These are phyloP conservation scores for Fusarium mundagurra DNA, from an alignment of 2,329 filamentous ascomycete species.

Conservation along the genomic window DNA sequence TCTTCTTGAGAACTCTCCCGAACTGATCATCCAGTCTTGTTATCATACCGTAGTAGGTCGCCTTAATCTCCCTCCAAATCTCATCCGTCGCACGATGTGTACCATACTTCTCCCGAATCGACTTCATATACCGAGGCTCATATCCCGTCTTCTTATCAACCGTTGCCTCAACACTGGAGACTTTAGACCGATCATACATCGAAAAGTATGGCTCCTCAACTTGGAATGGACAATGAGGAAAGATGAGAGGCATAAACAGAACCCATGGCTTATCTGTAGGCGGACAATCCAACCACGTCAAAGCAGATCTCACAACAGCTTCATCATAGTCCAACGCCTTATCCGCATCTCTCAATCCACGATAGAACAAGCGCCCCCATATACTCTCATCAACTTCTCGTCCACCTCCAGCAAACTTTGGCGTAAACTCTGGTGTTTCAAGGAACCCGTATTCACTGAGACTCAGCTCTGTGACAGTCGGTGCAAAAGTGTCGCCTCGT, in stretches of 20 bases:
- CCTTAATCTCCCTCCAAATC: constrained; percentile 56
- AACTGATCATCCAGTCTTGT: constrained; percentile 57
- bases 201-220: constrained; percentile 60
- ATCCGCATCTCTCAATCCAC: constrained; percentile 49
- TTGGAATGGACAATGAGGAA: constrained; percentile 58
- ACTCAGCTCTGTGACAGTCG: constrained; percentile 55
- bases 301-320: constrained; percentile 51
- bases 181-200: constrained; percentile 53
- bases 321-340: constrained; percentile 57
- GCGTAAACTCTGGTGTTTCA: constrained; percentile 48
- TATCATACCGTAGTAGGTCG: constrained; percentile 60
- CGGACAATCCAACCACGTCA: constrained; percentile 56
- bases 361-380: constrained; percentile 54
- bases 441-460: constrained; percentile 58
- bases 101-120: constrained; percentile 51
- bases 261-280: constrained; percentile 54
- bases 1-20: constrained; percentile 49
- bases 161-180: constrained; percentile 23
- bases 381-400: constrained; percentile 47
- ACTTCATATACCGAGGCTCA: constrained; percentile 54
- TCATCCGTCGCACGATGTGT: constrained; percentile 52
- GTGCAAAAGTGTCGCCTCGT: constrained; percentile 54
- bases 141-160: constrained; percentile 51
- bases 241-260: constrained; percentile 54
- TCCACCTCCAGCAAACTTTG: constrained; percentile 41